Percentiles rank a stretch among this genome's conserved stretches.
Conservation (phyloP, 768 basidiomycete genomes). For the Tylopilus sp. region DNA sequence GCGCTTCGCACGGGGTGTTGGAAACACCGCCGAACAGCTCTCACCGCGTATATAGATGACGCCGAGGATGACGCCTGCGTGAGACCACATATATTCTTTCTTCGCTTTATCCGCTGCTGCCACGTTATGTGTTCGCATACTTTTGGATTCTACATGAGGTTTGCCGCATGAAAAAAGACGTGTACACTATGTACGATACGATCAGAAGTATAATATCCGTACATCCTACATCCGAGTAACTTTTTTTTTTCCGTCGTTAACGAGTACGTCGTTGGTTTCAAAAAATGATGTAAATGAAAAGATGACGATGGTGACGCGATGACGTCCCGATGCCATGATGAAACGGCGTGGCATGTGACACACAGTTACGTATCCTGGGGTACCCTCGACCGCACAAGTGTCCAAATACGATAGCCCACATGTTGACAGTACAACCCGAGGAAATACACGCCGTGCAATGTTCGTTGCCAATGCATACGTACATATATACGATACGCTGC, state of each 20-base stretch:
- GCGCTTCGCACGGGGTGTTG: slow-evolving; percentile 4
- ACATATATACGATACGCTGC: slow-evolving; percentile 4
- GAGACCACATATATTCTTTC: slow-evolving; percentile 18
- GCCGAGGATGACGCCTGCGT: slow-evolving; percentile 17
- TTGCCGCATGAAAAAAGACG: slow-evolving; percentile 11
- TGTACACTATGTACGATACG: slow-evolving; percentile 31
- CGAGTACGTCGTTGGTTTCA: not conserved
- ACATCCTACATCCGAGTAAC: slow-evolving; percentile 10
- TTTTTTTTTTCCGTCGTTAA: not conserved
- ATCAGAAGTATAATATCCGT: slow-evolving; percentile 22
- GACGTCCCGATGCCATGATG: not conserved
- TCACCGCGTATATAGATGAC: slow-evolving; percentile 20
- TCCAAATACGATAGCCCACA: not conserved
- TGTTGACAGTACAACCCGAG: slow-evolving; percentile 1
- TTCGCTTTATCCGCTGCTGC: slow-evolving; percentile 17
- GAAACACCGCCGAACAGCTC: not conserved
- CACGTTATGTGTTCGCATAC: slow-evolving; percentile 18
- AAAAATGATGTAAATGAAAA: slow-evolving; percentile 5
- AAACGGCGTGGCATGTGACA: slow-evolving; percentile 8
- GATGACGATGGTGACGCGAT: not conserved
- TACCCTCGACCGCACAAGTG: too few relatives aligned
- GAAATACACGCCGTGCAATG: slow-evolving; percentile 2
- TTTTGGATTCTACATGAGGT: slow-evolving; percentile 11
- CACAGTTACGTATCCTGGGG: not conserved
- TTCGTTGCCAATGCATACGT: slow-evolving; percentile 9